These are phyloP conservation scores for Leishmania tarentolae DNA, from an alignment of 208 protist genomes.

Conservation along the genomic window DNA sequence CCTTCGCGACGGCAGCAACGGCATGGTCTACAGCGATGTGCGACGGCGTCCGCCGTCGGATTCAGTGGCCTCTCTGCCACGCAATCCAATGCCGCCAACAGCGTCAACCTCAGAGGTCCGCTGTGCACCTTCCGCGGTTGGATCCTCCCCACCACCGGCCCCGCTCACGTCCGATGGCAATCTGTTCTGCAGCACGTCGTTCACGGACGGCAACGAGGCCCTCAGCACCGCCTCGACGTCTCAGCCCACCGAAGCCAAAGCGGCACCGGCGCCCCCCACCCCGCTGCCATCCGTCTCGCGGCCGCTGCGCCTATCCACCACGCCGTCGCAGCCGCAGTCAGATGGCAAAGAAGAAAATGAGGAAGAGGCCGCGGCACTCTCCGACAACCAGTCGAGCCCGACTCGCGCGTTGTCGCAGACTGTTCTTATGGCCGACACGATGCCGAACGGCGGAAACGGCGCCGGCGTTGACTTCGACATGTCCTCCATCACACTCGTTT, in stretches of 20 bases:
- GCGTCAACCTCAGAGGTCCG: neutral
- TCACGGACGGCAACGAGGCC: conserved; percentile 5
- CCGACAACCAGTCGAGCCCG: neutral
- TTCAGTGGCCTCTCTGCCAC: neutral
- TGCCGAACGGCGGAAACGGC: neutral
- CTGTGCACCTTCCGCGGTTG: neutral
- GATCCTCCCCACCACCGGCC: neutral
- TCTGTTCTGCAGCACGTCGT: conserved; percentile 10
- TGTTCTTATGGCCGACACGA: conserved; percentile 8
- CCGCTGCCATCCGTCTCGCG: conserved; percentile 37
- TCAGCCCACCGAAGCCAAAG: neutral
- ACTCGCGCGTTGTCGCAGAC: neutral
- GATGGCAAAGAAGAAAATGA: conserved; percentile 10
- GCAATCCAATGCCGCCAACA: neutral
- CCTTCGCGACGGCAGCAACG: conserved; percentile 25
- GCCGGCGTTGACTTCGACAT: neutral
- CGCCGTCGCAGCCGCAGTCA: conserved; percentile 27
- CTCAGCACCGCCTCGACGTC: neutral
- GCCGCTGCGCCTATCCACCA: conserved; percentile 41
- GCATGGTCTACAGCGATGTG: conserved; percentile 34
- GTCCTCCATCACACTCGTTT: conserved; percentile 15
- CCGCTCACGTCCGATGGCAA: neutral
- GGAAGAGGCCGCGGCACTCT: neutral
- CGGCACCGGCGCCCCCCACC: conserved; percentile 9
- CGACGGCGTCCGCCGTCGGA: conserved; percentile 10